Evolutionary conservation across 139 green algal species (phyloP).

Genomic region (Edaphochlamys debaryana): DNA sequence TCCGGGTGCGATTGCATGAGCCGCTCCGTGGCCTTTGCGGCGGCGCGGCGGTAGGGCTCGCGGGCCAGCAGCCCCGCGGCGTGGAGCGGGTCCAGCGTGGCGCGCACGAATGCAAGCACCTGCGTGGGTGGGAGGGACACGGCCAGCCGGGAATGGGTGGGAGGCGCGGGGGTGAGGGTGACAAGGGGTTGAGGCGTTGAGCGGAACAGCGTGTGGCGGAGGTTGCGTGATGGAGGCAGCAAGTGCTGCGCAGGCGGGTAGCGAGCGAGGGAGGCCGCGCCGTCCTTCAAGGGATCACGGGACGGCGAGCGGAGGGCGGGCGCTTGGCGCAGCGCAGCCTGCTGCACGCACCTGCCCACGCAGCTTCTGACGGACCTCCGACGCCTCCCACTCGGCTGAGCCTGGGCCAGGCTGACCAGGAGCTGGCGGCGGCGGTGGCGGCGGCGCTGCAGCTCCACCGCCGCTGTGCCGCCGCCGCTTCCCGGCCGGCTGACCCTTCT

Average conservation of each 20-base stretch:
- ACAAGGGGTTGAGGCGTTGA: neutral
- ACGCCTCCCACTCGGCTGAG: neutral
- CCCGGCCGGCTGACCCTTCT: neutral
- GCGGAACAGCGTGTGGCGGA: too few relatives aligned
- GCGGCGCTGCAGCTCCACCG: neutral
- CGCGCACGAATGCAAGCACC: constrained; percentile 26
- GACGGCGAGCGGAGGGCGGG: too few relatives aligned
- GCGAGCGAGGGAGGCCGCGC: too few relatives aligned
- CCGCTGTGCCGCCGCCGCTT: neutral
- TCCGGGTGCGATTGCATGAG: constrained; percentile 10
- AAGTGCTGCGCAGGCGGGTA: too few relatives aligned
- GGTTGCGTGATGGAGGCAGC: too few relatives aligned
- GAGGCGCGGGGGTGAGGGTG: neutral
- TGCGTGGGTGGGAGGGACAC: neutral
- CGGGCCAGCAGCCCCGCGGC: constrained; percentile 1
- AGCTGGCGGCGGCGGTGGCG: neutral
- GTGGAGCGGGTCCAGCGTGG: constrained; percentile 33
- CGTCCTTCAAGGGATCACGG: too few relatives aligned
- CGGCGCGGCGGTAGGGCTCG: constrained; percentile 23
- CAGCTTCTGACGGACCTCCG: neutral
- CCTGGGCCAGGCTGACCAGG: neutral
- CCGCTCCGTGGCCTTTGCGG: constrained; percentile 24
- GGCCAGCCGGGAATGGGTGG: neutral
- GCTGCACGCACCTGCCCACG: neutral
- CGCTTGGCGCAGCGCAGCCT: too few relatives aligned